A percentile compares a stretch with the other conserved stretches of the same genome.
These are phyloP conservation scores for Theileria orientalis DNA, from an alignment of 169 alveolate genomes.

Conservation along the genomic window DNA sequence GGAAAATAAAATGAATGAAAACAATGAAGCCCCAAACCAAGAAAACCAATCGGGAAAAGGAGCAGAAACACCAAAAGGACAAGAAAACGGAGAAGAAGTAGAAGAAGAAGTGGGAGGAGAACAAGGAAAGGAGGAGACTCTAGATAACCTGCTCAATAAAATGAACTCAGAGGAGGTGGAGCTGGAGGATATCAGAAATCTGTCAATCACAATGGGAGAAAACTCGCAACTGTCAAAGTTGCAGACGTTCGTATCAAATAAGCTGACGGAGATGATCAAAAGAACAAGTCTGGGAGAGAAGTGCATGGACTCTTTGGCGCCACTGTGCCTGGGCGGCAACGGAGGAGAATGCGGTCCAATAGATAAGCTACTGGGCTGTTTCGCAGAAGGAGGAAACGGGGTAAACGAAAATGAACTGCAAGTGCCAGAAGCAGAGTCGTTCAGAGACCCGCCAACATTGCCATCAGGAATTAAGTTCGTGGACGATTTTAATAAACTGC, in stretches of 20 bases:
- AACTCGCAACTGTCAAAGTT: constrained; percentile 30
- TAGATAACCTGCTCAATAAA: background rate
- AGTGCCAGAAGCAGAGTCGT: constrained; percentile 26
- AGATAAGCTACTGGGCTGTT: constrained; percentile 27
- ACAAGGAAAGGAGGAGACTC: background rate
- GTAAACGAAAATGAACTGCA: constrained; percentile 45
- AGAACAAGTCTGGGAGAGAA: constrained; percentile 24
- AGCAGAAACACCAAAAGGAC: background rate
- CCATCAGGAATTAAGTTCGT: constrained; percentile 66
- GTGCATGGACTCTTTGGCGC: constrained; percentile 36
- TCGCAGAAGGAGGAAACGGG: background rate
- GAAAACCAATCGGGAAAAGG: background rate
- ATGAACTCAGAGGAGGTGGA: constrained; percentile 9
- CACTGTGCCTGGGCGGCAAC: constrained; percentile 10
- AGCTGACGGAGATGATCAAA: constrained; percentile 34
- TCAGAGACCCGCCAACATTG: constrained; percentile 47
- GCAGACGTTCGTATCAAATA: constrained; percentile 39
- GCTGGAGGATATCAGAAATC: constrained; percentile 9
- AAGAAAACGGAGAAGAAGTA: constrained; percentile 21
- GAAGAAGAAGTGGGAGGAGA: background rate
- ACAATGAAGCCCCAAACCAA: constrained; percentile 7
- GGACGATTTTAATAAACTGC: constrained; percentile 51
- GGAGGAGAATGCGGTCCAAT: constrained; percentile 8
- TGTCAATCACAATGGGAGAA: constrained; percentile 24
- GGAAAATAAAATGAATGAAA: no score